phyloP scores from a whole-genome alignment of 257 asterid species.

The Solanum etuberosum region DNA sequence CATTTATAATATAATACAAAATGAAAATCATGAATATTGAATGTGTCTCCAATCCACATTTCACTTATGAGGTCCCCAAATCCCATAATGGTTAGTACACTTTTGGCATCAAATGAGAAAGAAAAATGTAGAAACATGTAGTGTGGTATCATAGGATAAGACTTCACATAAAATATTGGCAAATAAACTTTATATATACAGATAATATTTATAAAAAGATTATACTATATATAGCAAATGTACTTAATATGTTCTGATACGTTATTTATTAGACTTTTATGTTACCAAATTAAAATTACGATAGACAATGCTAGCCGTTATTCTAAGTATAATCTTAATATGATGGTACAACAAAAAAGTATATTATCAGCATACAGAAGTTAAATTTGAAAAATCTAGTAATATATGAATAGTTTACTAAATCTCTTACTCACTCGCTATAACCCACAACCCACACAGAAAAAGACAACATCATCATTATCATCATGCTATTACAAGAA shows the following conservation, averaged over 20 bases:
- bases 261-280: background rate
- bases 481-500: background rate
- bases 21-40: background rate
- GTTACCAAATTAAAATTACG: background rate
- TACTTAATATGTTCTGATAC: background rate
- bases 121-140: slow-evolving; percentile 11
- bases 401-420: background rate
- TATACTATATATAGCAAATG: background rate
- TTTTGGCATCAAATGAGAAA: background rate
- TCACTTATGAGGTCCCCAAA: background rate
- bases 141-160: slow-evolving; percentile 4
- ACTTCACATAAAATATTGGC: background rate
- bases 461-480: background rate
- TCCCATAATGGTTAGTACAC: background rate
- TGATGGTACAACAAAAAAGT: too few species aligned
- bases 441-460: background rate
- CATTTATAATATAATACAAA: background rate
- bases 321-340: background rate
- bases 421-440: background rate
- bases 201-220: background rate
- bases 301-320: background rate
- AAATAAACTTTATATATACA: background rate
- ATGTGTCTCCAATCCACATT: background rate
- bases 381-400: background rate
- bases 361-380: accelerated